Percentiles rank a stretch among this genome's conserved stretches.
Evolutionary conservation across 2,329 filamentous ascomycete species (phyloP).

Genomic region (Pezicula carpinea): DNA sequence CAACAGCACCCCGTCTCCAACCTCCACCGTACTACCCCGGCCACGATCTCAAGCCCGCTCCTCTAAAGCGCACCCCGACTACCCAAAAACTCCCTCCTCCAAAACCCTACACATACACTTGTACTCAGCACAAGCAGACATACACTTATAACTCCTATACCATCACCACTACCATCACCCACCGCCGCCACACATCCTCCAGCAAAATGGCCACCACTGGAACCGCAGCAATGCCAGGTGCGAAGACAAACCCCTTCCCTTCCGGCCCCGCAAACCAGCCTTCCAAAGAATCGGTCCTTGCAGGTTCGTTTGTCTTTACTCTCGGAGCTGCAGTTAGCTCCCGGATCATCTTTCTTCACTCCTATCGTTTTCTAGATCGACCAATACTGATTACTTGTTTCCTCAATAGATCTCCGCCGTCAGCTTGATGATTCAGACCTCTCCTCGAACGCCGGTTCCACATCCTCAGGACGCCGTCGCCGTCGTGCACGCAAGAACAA

Average conservation of each 20-base stretch:
- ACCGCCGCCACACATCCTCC: background rate
- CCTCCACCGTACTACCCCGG: background rate
- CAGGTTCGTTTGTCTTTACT: no score
- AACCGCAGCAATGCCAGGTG: background rate
- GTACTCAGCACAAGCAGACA: background rate
- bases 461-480: conserved; percentile 2
- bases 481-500: conserved; percentile 3
- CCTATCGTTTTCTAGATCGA: no score
- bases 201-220: background rate
- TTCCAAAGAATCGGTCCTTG: background rate
- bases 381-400: no score
- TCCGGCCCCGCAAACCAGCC: background rate
- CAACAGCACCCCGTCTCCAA: background rate
- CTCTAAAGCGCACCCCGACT: background rate
- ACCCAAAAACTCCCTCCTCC: background rate
- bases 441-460: conserved; percentile 9
- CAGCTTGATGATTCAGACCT: conserved; percentile 11
- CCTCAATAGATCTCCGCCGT: background rate
- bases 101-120: background rate
- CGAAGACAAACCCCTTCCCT: background rate
- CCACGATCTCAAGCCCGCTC: background rate
- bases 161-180: background rate
- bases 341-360: no score
- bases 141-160: background rate
- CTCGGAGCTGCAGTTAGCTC: no score